Conservation (phyloP, 352 stramenopile genomes). For the Phytophthora quininea region DNA sequence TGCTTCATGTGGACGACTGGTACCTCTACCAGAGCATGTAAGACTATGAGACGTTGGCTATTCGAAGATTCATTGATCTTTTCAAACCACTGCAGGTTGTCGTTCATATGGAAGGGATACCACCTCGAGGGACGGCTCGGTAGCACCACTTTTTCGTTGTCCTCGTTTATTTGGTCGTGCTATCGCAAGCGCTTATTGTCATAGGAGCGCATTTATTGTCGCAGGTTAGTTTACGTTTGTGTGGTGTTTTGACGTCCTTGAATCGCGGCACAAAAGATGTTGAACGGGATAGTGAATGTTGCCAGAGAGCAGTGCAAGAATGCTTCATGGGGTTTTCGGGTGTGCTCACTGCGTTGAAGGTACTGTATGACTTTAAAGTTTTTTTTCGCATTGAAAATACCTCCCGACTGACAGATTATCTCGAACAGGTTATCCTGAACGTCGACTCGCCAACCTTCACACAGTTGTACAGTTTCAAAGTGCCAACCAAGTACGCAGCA, state of each 20-base stretch:
- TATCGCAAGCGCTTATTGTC: slow-evolving; percentile 69
- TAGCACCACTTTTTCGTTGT: slow-evolving; percentile 54
- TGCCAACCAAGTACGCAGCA: slow-evolving; percentile 88
- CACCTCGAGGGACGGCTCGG: slow-evolving; percentile 76
- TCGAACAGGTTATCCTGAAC: slow-evolving; percentile 77
- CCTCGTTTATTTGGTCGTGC: slow-evolving; percentile 58
- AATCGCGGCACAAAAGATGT: too few species aligned
- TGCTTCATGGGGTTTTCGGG: slow-evolving; percentile 83
- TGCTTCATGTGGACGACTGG: slow-evolving; percentile 88
- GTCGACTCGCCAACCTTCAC: slow-evolving; percentile 71
- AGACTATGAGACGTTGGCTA: not conserved
- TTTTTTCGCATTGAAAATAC: not conserved
- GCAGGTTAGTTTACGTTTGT: slow-evolving; percentile 29
- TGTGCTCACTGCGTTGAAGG: slow-evolving; percentile 85
- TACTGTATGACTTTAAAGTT: slow-evolving; percentile 14
- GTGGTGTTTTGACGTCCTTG: too few species aligned
- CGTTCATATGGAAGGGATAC: slow-evolving; percentile 89
- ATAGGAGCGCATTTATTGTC: slow-evolving; percentile 36
- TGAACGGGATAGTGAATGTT: too few species aligned
- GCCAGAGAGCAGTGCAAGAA: slow-evolving; percentile 43
- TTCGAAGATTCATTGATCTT: slow-evolving; percentile 1
- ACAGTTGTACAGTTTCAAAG: slow-evolving; percentile 66
- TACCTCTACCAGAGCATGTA: slow-evolving; percentile 94
- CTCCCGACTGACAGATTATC: slow-evolving; percentile 3
- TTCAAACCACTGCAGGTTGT: slow-evolving; percentile 48